Conservation (phyloP, 768 basidiomycete species). For the Lentinus brumalis region DNA sequence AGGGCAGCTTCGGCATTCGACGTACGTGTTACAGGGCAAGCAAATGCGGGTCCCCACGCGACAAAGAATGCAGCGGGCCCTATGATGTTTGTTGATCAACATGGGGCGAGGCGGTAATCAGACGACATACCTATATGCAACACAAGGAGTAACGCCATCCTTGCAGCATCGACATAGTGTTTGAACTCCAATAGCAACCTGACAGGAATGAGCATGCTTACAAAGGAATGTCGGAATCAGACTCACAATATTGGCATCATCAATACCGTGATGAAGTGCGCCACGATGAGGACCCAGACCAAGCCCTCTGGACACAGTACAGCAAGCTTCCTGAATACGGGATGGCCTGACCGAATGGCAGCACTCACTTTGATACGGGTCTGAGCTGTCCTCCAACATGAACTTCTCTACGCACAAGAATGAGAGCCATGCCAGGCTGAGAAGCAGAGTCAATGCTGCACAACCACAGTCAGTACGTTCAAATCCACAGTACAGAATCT, state of each 20-base stretch:
- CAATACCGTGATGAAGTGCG: constrained; percentile 17
- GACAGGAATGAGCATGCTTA: neutral
- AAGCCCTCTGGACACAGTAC: constrained; percentile 41
- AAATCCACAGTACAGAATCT: neutral
- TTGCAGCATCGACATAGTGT: constrained; percentile 42
- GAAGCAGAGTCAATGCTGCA: constrained; percentile 44
- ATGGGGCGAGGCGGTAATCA: neutral
- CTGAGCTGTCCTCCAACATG: constrained; percentile 48
- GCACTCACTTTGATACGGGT: constrained; percentile 47
- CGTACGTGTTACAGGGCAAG: constrained; percentile 48
- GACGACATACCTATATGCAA: constrained; percentile 45
- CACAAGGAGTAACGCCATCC: constrained; percentile 47
- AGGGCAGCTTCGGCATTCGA: neutral
- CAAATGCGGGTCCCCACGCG: constrained; percentile 43
- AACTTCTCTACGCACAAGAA: constrained; percentile 49
- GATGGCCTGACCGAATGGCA: neutral
- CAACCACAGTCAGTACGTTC: neutral
- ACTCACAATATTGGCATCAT: constrained; percentile 44
- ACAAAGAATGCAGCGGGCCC: constrained; percentile 48
- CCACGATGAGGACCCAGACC: constrained; percentile 44
- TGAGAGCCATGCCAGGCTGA: constrained; percentile 51
- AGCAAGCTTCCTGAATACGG: neutral
- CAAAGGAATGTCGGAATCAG: neutral
- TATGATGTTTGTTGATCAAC: constrained; percentile 16
- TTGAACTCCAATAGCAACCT: neutral